Evolutionary conservation across 805 yeast species (phyloP).

Genomic region (Candida khao-thaluensis): DNA sequence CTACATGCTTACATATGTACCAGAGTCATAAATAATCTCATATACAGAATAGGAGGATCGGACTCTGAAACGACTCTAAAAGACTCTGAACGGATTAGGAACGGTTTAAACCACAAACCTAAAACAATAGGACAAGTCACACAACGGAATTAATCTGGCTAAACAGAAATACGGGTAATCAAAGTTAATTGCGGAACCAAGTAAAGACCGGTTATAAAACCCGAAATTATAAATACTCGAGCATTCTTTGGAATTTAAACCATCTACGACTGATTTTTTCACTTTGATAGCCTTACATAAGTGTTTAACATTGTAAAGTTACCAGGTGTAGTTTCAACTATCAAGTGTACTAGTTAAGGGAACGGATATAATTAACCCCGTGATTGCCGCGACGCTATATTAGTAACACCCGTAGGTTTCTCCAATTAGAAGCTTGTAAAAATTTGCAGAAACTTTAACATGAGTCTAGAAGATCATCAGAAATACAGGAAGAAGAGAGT

Average conservation of each 20-base stretch:
- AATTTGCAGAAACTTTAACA: background rate
- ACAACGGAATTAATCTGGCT: constrained; percentile 2
- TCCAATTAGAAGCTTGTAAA: no score
- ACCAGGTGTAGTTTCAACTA: no score
- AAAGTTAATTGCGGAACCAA: constrained; percentile 4
- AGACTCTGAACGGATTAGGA: background rate
- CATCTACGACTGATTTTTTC: no score
- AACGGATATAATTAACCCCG: background rate
- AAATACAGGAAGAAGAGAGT: constrained; percentile 50
- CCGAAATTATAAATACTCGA: constrained; percentile 4
- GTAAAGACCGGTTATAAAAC: constrained; percentile 1
- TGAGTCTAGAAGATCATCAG: constrained; percentile 15
- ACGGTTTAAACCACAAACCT: background rate
- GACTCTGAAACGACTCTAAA: no score
- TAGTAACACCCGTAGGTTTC: constrained; percentile 6
- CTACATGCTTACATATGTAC: no score
- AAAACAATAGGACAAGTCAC: background rate
- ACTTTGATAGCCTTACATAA: no score
- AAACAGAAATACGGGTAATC: constrained; percentile 4
- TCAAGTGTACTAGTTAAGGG: no score
- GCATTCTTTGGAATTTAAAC: no score
- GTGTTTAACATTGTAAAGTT: no score
- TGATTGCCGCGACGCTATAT: background rate
- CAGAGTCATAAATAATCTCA: no score
- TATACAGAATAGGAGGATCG: no score